Conservation (phyloP, 2,329 filamentous ascomycete genomes). For the Amylocarpus encephaloides region DNA sequence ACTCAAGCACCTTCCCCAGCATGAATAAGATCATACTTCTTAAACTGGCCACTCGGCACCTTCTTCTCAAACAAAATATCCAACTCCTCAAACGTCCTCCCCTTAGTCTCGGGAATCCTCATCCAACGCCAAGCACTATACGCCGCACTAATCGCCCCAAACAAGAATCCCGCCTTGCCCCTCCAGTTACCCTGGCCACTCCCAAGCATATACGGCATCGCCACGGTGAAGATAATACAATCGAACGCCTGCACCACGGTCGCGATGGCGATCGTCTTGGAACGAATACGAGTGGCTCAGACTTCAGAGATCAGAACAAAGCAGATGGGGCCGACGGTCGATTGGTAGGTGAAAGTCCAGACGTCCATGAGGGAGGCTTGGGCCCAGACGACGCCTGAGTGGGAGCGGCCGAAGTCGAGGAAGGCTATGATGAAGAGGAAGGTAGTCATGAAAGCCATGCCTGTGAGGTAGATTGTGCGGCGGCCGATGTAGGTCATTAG, state of each 20-base stretch:
- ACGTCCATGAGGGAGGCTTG: slow-evolving; percentile 30
- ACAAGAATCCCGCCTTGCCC: slow-evolving; percentile 37
- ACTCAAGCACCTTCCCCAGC: background rate
- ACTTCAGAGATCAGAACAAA: slow-evolving; percentile 6
- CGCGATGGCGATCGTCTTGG: slow-evolving; percentile 23
- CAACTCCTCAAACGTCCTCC: slow-evolving; percentile 25
- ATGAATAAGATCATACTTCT: slow-evolving; percentile 5
- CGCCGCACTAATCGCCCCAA: slow-evolving; percentile 15
- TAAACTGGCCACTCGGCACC: slow-evolving; percentile 8
- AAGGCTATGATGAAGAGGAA: slow-evolving; percentile 46
- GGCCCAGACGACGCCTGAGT: slow-evolving; percentile 30
- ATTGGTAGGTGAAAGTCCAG: slow-evolving; percentile 37
- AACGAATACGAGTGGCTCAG: slow-evolving; percentile 11
- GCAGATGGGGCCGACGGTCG: slow-evolving; percentile 12
- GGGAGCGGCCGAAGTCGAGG: slow-evolving; percentile 16
- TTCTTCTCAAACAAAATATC: slow-evolving; percentile 17
- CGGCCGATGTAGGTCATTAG: slow-evolving; percentile 49
- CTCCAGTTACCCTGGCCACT: slow-evolving; percentile 33
- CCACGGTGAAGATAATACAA: slow-evolving; percentile 26
- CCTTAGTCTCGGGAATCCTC: slow-evolving; percentile 41
- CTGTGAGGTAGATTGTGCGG: slow-evolving; percentile 56
- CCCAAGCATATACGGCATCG: slow-evolving; percentile 38
- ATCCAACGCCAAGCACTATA: slow-evolving; percentile 41
- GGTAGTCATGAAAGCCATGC: slow-evolving; percentile 45
- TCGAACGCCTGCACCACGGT: slow-evolving; percentile 3